These are phyloP conservation scores for Triangularia setosa DNA, from an alignment of 2,329 filamentous ascomycete species.

Conservation along the genomic window DNA sequence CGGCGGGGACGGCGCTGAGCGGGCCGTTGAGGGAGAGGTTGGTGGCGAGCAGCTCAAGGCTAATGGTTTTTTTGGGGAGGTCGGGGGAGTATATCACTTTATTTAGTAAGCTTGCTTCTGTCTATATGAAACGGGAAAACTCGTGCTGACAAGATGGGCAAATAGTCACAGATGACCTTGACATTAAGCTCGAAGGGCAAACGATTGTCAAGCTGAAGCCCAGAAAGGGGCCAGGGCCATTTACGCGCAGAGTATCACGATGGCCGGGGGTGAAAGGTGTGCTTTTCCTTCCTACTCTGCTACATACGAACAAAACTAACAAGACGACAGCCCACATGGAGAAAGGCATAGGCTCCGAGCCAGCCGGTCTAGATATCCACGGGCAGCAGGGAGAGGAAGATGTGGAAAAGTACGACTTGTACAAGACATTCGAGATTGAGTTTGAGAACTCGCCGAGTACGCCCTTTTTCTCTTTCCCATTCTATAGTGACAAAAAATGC, in stretches of 20 bases:
- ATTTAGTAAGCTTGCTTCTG: conserved; percentile 22
- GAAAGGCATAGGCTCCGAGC: conserved; percentile 21
- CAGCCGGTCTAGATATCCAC: conserved; percentile 27
- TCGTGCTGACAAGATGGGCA: neutral
- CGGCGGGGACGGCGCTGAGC: conserved; percentile 28
- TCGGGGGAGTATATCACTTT: conserved; percentile 29
- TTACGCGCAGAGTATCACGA: conserved; percentile 23
- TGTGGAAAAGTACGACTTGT: conserved; percentile 26
- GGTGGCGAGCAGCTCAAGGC: conserved; percentile 23
- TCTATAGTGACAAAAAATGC: neutral
- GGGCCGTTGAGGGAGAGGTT: conserved; percentile 27
- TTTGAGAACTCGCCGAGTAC: conserved; percentile 31
- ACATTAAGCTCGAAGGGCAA: conserved; percentile 25
- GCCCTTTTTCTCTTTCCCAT: neutral
- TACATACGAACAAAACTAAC: conserved; percentile 1
- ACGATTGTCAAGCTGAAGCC: conserved; percentile 30
- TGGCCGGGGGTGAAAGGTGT: conserved; percentile 28
- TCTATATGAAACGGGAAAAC: neutral
- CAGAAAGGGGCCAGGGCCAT: conserved; percentile 23
- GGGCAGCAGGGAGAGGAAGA: conserved; percentile 26
- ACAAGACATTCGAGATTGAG: conserved; percentile 32
- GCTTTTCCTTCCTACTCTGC: neutral
- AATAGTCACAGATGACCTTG: conserved; percentile 29
- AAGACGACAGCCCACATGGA: conserved; percentile 21
- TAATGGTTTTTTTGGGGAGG: conserved; percentile 28